Conservation (phyloP, 2,329 filamentous ascomycete species). For the Chaetomium strumarium region DNA sequence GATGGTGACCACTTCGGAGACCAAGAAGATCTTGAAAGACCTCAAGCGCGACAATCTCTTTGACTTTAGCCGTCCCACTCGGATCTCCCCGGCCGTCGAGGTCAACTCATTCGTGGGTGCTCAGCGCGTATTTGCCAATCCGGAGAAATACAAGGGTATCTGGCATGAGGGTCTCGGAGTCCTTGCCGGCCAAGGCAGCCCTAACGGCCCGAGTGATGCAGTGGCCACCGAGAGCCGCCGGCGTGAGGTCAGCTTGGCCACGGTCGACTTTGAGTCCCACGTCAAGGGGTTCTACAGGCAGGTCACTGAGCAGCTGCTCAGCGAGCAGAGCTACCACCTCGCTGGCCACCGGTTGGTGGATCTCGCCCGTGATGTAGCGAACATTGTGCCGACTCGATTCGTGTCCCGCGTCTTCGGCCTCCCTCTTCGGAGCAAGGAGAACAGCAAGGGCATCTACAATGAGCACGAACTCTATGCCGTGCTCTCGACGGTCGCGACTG, state of each 20-base stretch:
- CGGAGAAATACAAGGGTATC: conserved; percentile 55
- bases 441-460: conserved; percentile 52
- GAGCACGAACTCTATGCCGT: conserved; percentile 55
- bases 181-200: conserved; percentile 52
- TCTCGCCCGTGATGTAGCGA: conserved; percentile 63
- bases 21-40: conserved; percentile 61
- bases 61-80: conserved; percentile 58
- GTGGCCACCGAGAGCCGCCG: conserved; percentile 44
- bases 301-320: conserved; percentile 55
- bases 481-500: conserved; percentile 58
- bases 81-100: conserved; percentile 45
- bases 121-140: conserved; percentile 55
- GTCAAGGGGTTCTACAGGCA: conserved; percentile 63
- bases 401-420: conserved; percentile 58
- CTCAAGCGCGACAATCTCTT: conserved; percentile 64
- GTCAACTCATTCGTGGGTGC: conserved; percentile 57
- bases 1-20: conserved; percentile 65
- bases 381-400: conserved; percentile 60
- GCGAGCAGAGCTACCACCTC: conserved; percentile 59
- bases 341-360: conserved; percentile 60
- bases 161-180: conserved; percentile 60
- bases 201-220: conserved; percentile 51
- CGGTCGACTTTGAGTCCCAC: conserved; percentile 54
- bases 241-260: conserved; percentile 52
- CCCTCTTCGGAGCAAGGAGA: conserved; percentile 57